A percentile compares a stretch with the other conserved stretches of the same genome.
phyloP scores from a whole-genome alignment of 345 rosid genomes.

The Citropsis articulata region DNA sequence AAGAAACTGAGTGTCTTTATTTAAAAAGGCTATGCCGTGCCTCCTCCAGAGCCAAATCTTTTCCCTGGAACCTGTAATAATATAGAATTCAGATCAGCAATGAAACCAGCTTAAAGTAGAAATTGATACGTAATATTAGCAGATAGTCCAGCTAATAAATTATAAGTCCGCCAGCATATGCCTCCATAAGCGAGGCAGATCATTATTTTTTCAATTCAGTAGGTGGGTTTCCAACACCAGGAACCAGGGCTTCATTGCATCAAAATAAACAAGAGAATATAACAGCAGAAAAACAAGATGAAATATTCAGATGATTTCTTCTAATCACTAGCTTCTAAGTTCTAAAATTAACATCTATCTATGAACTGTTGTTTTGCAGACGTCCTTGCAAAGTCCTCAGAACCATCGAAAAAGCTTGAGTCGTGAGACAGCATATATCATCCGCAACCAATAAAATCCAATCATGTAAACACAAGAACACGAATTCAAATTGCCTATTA shows the following conservation, averaged over 20 bases:
- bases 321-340: not conserved
- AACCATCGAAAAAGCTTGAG: not conserved
- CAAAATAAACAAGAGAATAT: too few species aligned
- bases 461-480: slow-evolving; percentile 1
- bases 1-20: too few species aligned
- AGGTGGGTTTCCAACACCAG: slow-evolving; percentile 12
- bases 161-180: slow-evolving; percentile 26
- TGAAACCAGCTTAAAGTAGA: not conserved
- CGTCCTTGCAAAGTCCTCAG: not conserved
- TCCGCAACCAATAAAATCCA: slow-evolving; percentile 22
- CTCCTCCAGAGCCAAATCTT: too few species aligned
- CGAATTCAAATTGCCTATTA: not conserved
- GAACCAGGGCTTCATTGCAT: not conserved
- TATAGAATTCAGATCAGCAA: slow-evolving; percentile 1
- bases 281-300: not conserved
- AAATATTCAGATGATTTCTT: not conserved
- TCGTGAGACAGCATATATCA: not conserved
- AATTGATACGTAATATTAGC: not conserved
- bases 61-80: slow-evolving; percentile 15
- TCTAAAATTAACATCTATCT: not conserved
- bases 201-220: slow-evolving; percentile 11
- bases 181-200: slow-evolving; percentile 23
- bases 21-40: too few species aligned
- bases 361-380: not conserved
- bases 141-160: not conserved